Percentiles rank a stretch among this genome's conserved stretches.
These are phyloP conservation scores for Rhododendron vialii DNA, from an alignment of 148 eudicot genomes.

Conservation along the genomic window DNA sequence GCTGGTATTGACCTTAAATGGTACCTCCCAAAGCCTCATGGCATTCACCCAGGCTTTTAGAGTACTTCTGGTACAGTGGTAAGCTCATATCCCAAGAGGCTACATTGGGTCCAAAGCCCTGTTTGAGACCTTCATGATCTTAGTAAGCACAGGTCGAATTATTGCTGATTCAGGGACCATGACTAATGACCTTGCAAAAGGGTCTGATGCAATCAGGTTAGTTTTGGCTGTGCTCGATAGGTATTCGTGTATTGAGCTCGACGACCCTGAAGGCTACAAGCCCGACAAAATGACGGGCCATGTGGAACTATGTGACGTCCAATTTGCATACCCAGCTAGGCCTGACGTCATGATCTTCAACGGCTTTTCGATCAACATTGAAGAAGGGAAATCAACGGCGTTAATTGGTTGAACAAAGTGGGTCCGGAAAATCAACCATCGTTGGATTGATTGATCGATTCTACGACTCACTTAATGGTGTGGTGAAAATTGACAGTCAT, in stretches of 20 bases:
- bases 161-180: background rate
- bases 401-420: background rate
- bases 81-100: background rate
- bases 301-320: background rate
- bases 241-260: background rate
- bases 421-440: background rate
- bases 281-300: background rate
- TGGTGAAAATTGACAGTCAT: background rate
- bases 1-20: background rate
- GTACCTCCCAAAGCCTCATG: background rate
- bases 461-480: background rate
- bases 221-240: background rate
- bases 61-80: background rate
- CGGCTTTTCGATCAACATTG: background rate
- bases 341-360: background rate
- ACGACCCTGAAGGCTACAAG: background rate
- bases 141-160: background rate
- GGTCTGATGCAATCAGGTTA: background rate
- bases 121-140: background rate
- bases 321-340: background rate
- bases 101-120: background rate
- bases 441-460: background rate
- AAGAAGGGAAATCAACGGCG: background rate
- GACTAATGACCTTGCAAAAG: background rate
- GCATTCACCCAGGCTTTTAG: background rate